Evolutionary conservation across 2,329 filamentous ascomycete species (phyloP), one percentile per base, ranked within the genome.

Genomic region (Sclerotinia subarctica): DNA sequence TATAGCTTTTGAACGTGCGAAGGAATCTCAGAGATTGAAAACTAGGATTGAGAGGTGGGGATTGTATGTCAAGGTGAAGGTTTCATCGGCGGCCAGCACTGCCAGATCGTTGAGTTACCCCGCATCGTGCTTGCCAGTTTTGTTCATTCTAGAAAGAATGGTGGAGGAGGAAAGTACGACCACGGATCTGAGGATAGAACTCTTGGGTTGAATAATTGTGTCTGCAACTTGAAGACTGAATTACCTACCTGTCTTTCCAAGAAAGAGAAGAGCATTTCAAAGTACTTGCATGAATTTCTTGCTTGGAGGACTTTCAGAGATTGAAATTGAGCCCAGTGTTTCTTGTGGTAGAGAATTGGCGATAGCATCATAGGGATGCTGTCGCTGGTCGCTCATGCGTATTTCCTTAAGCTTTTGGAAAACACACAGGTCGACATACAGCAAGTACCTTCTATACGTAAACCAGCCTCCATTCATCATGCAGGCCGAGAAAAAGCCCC

Each of bases 61-160:
- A 21, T 44, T 10, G 5, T 53, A 44, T 15, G 10, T 53, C n/a
- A 32, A 64, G 17, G 24, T n/a, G 17, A 29, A 10, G 15, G 17
- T n/a, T 29, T 15, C 38, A 42, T 38, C 32, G 6, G 13, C n/a
- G 44, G 56, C n/a, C n/a, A 42, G n/a, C n/a, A 64, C 38, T 52
- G 35, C 15, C 24, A 44, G 19, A 24, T 44, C 32, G 29, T n/a
- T 44, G 24, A 54, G 24, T 32, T 29, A 54, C 35, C n/a, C 32
- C 35, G 19, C 49, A 64, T 64, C 24, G 62, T 64, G 19, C 49
- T 49, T 64, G 49, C 24, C 49, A 64, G 15, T 38, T 26, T 38
- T 38, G n/a, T 38, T 63, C 32, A 42, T 51, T 49, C 15, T 11
- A 51, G 10, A 19, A 21, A 51, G 10, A 38, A 21, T 29, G 15